Base-by-base conservation (phyloP, 441 rosid genomes). In the Biscutella auriculata region DNA sequence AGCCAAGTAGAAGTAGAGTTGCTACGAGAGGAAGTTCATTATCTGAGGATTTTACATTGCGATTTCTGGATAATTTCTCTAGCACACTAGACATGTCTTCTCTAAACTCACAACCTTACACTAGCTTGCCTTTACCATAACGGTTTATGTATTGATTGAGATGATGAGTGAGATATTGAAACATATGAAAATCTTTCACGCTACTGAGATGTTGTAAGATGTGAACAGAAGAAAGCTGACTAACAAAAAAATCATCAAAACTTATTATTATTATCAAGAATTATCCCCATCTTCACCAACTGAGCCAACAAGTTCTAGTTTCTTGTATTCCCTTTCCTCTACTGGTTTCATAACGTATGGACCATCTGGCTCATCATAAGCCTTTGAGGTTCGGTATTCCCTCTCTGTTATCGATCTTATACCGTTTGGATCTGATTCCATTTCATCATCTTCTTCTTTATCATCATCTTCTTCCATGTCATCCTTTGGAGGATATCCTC, bases 401-500 rank as follows among this genome's bases (percentile, higher is more conserved):
- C 52, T 79, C 55, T 81, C 86, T 14, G 88, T 72, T 56, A 84
- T 54, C 14, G 95, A 88, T 46, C 72, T 76, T 57, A 85, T 79
- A 62, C 88, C 96, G 44, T 79, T 62, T 65, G 72, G 72, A 34
- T 51, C 66, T 71, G 53, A 78, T 76, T 65, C 86, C 88, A 60
- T 68, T 71, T 19, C 23, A 19, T 19, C 23, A 19, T 62, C 78
- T 41, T 74, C 83, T 6, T 76, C 90, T 13, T 77, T 86, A 50
- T 53, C 71, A 10, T 82, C 82, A 17, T 36, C 82, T 19, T 69
- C 82, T 48, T 79, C 87, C 66, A 57, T 67, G 27, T 74, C 87
- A 62, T 87, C 88, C 66, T 56, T 76, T 2, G 93, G 83, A 47
- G 93, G 98, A 73, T 73, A 91, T 51, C 96, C 96, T 19, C 76